Percentiles rank a stretch among this genome's conserved stretches.
Conservation (phyloP, 768 basidiomycete species). For the Mycena rosella region DNA sequence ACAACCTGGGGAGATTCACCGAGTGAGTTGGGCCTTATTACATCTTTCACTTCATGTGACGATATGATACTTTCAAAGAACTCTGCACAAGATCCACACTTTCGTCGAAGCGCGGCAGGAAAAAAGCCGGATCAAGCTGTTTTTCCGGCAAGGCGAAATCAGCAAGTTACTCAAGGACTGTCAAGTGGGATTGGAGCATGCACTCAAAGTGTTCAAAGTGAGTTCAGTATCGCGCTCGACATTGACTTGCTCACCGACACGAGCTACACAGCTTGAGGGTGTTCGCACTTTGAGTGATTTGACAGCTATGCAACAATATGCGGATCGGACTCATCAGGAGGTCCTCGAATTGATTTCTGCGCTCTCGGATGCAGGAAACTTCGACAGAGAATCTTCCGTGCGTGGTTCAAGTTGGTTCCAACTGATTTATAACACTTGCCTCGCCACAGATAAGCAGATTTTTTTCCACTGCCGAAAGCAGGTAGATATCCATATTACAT, state of each 20-base stretch:
- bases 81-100: too few species aligned
- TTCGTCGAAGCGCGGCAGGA: too few species aligned
- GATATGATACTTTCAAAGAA: too few species aligned
- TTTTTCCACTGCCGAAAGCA: neutral
- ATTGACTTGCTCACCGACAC: neutral
- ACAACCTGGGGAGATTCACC: too few species aligned
- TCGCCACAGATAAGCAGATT: neutral
- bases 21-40: too few species aligned
- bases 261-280: neutral
- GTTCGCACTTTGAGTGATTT: neutral
- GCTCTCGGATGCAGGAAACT: neutral
- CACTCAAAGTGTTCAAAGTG: conserved; percentile 1
- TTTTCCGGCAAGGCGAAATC: too few species aligned
- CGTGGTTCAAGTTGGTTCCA: neutral
- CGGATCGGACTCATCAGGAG: neutral
- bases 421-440: neutral
- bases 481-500: neutral
- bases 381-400: conserved; percentile 8
- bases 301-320: neutral
- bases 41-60: too few species aligned
- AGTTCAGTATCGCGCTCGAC: neutral
- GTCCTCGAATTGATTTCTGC: neutral
- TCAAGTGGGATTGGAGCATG: neutral
- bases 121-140: too few species aligned
- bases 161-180: conserved; percentile 11